These are phyloP conservation scores for Mariannaea sp. DNA, from an alignment of 2,329 filamentous ascomycete genomes.

Conservation along the genomic window DNA sequence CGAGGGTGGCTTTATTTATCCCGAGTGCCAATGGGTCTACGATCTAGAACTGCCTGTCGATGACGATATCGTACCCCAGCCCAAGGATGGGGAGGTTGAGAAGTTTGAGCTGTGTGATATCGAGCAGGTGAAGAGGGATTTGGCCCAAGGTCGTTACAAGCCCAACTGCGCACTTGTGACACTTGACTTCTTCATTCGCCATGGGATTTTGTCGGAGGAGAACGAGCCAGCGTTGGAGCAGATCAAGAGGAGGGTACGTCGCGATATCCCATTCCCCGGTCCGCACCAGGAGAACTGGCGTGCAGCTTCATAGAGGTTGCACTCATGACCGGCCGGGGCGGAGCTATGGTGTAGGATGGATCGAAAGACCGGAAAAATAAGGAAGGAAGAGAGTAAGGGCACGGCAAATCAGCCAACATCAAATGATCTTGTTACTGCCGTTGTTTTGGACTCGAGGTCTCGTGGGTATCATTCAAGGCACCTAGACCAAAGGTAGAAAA, in stretches of 20 bases:
- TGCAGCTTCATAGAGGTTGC: conserved; percentile 12
- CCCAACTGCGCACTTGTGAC: conserved; percentile 86
- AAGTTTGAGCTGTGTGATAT: conserved; percentile 79
- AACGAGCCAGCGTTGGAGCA: conserved; percentile 80
- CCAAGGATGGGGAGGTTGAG: conserved; percentile 88
- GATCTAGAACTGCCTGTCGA: conserved; percentile 77
- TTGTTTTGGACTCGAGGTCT: conserved; percentile 15
- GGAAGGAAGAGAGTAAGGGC: background rate
- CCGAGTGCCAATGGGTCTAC: conserved; percentile 90
- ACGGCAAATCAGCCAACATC: background rate
- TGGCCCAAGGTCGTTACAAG: conserved; percentile 81
- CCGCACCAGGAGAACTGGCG: conserved; percentile 54
- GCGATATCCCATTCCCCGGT: conserved; percentile 79
- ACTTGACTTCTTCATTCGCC: conserved; percentile 88
- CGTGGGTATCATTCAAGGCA: conserved; percentile 36
- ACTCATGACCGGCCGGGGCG: background rate
- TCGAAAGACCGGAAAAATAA: background rate
- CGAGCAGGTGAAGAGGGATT: conserved; percentile 71
- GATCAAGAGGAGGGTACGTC: conserved; percentile 76
- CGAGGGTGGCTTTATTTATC: conserved; percentile 81
- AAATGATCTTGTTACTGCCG: conserved; percentile 9
- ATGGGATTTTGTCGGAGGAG: conserved; percentile 76
- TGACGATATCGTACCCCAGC: conserved; percentile 68
- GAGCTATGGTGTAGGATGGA: background rate
- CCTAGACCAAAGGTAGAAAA: conserved; percentile 27